Conservation (phyloP, 2,329 filamentous ascomycete species). For the Orbilia javanica region DNA sequence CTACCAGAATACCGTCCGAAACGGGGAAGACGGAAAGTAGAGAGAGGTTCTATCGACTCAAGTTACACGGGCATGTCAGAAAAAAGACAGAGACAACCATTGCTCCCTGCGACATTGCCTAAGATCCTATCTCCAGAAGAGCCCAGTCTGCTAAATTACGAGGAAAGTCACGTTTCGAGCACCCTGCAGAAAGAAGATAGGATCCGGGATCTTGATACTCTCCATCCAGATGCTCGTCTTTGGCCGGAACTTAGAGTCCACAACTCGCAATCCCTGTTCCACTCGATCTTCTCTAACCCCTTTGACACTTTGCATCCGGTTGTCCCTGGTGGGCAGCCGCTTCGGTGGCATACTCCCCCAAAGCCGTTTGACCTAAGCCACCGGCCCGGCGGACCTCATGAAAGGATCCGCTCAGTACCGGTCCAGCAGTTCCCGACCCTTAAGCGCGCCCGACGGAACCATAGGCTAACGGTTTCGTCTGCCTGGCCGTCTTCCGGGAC, state of each 20-base stretch:
- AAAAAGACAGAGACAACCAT: slow-evolving; percentile 72
- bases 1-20: slow-evolving; percentile 80
- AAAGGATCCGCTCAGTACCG: slow-evolving; percentile 42
- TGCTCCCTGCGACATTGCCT: slow-evolving; percentile 66
- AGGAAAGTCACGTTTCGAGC: slow-evolving; percentile 69
- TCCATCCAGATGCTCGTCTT: slow-evolving; percentile 40
- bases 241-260: slow-evolving; percentile 47
- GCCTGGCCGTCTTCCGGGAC: slow-evolving; percentile 81
- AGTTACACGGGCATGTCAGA: slow-evolving; percentile 71
- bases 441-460: slow-evolving; percentile 71
- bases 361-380: slow-evolving; percentile 29
- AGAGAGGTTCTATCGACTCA: slow-evolving; percentile 71
- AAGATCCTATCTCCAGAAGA: slow-evolving; percentile 64
- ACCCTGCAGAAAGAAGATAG: slow-evolving; percentile 61
- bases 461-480: slow-evolving; percentile 89
- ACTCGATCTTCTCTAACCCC: slow-evolving; percentile 41
- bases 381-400: slow-evolving; percentile 20
- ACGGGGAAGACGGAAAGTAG: slow-evolving; percentile 74
- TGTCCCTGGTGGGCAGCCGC: slow-evolving; percentile 63
- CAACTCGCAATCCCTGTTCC: slow-evolving; percentile 44
- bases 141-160: slow-evolving; percentile 67
- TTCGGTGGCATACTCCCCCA: slow-evolving; percentile 65
- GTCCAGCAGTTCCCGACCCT: slow-evolving; percentile 37
- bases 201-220: slow-evolving; percentile 32
- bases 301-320: slow-evolving; percentile 55